Evolutionary conservation across 176 grass and related monocot species (phyloP).

Genomic region (Aegilops speltoides): DNA sequence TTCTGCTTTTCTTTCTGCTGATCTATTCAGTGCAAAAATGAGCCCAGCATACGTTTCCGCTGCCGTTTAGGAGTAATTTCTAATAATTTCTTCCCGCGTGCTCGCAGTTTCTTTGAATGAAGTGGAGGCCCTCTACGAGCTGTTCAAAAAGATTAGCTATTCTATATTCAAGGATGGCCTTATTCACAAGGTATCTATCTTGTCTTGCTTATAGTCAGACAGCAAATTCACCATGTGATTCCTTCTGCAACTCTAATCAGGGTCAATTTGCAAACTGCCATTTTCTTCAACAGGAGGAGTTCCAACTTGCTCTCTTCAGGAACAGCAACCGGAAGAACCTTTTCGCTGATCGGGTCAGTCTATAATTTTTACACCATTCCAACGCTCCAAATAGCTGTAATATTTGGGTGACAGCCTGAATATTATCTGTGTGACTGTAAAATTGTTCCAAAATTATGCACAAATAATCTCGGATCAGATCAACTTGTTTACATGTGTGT

Average conservation of each 20-base stretch:
- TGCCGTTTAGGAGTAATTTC: background rate
- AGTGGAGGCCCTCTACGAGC: constrained; percentile 78
- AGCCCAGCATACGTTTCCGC: background rate
- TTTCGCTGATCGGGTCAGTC: constrained; percentile 74
- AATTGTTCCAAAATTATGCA: background rate
- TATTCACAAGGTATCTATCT: constrained; percentile 60
- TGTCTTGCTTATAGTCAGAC: background rate
- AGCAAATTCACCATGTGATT: background rate
- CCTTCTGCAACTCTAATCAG: background rate
- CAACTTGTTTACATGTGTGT: background rate
- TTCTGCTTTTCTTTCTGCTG: background rate
- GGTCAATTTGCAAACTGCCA: background rate
- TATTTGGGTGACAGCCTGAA: background rate
- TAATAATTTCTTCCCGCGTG: background rate
- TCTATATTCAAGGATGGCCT: constrained; percentile 72
- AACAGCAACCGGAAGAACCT: constrained; percentile 66
- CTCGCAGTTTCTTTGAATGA: constrained; percentile 63
- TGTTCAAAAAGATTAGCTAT: constrained; percentile 81
- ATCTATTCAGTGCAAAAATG: background rate
- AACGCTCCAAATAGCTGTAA: background rate
- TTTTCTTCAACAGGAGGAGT: constrained; percentile 62
- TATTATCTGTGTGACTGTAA: background rate
- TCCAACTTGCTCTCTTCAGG: constrained; percentile 80
- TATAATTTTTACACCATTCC: background rate
- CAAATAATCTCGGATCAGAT: background rate